A percentile compares a stretch with the other conserved stretches of the same genome.
phyloP scores from a whole-genome alignment of 2,329 filamentous ascomycete genomes.

The Hansfordia pulvinata region DNA sequence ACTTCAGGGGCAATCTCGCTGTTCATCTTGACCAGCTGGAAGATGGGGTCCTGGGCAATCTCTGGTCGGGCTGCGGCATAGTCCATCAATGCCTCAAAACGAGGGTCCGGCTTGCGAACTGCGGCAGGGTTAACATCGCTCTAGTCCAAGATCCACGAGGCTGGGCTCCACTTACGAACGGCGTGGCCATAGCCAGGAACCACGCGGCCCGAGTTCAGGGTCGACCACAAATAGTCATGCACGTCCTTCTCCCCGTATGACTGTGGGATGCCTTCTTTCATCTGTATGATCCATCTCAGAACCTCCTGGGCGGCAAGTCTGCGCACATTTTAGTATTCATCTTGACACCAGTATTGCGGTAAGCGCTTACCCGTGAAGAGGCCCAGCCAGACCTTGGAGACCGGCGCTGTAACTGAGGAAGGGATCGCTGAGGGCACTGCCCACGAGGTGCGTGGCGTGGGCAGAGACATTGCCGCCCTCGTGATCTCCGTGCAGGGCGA shows the following conservation, averaged over 20 bases:
- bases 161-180: too few species aligned
- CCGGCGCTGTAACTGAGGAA: constrained; percentile 95
- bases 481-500: constrained; percentile 94
- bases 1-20: constrained; percentile 83
- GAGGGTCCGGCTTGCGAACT: constrained; percentile 93
- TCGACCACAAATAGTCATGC: constrained; percentile 80
- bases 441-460: constrained; percentile 88
- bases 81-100: constrained; percentile 93
- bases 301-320: constrained; percentile 93
- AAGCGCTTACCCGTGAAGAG: constrained; percentile 59
- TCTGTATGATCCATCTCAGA: constrained; percentile 89
- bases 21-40: constrained; percentile 89
- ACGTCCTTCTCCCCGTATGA: constrained; percentile 72
- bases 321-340: constrained; percentile 3
- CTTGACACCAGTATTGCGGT: constrained; percentile 1
- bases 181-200: constrained; percentile 93
- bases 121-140: too few species aligned
- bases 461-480: constrained; percentile 97
- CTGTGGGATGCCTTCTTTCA: constrained; percentile 77
- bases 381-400: constrained; percentile 89
- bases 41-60: constrained; percentile 78
- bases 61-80: constrained; percentile 77
- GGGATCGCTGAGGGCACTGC: constrained; percentile 84
- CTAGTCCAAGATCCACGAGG: too few species aligned
- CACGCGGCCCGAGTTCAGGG: constrained; percentile 85